Conservation (phyloP, 352 stramenopile genomes). For the Pythium monospermum region DNA sequence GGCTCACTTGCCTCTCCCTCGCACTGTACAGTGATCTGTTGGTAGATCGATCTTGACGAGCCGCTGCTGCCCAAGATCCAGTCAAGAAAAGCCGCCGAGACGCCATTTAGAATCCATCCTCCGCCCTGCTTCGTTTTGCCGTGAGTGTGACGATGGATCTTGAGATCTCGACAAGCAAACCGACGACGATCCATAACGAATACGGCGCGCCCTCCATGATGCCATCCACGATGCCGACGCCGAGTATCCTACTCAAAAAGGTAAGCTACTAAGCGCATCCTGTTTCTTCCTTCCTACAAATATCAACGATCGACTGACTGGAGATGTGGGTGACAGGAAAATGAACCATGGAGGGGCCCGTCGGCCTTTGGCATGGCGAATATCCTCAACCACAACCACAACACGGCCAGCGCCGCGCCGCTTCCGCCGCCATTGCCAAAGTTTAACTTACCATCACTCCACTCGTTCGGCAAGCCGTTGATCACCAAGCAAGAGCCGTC, state of each 20-base stretch:
- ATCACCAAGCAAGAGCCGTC: constrained; percentile 46
- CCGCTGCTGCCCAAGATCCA: constrained; percentile 25
- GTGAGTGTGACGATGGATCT: constrained; percentile 22
- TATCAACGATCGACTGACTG: not conserved
- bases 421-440: constrained; percentile 31
- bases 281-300: too few relatives aligned
- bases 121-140: not conserved
- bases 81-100: not conserved
- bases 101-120: not conserved
- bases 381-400: constrained; percentile 58
- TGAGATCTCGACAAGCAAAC: constrained; percentile 26
- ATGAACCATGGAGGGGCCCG: constrained; percentile 59
- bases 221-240: constrained; percentile 6
- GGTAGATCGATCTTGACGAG: constrained; percentile 19
- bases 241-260: constrained; percentile 20
- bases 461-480: constrained; percentile 64
- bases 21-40: constrained; percentile 1
- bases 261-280: constrained; percentile 1
- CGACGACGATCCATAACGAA: not conserved
- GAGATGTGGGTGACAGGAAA: constrained; percentile 36
- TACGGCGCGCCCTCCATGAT: constrained; percentile 4
- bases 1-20: constrained; percentile 22
- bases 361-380: constrained; percentile 75
- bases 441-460: constrained; percentile 74
- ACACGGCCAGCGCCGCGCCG: constrained; percentile 8